phyloP scores from a whole-genome alignment of 371 early-diverging fungal species.

The Umbelopsis sp. region DNA sequence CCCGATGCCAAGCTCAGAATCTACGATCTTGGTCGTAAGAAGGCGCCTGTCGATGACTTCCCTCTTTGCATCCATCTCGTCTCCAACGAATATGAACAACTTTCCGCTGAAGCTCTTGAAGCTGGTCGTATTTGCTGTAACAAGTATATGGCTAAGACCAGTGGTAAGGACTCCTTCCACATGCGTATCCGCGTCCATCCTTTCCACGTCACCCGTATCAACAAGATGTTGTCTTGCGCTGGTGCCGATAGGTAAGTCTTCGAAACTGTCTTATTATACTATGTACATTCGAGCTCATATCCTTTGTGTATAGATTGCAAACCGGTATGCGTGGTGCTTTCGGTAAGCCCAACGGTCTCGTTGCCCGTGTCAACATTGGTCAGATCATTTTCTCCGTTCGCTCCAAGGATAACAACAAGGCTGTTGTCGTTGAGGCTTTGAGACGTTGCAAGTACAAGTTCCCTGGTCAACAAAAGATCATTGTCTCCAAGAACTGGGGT shows the following conservation, averaged over 20 bases:
- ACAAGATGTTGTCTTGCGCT: slow-evolving; percentile 99
- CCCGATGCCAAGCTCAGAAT: slow-evolving; percentile 96
- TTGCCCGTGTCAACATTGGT: slow-evolving; percentile 96
- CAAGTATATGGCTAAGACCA: slow-evolving; percentile 95
- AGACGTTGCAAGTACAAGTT: slow-evolving; percentile 95
- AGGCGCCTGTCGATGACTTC: slow-evolving; percentile 94
- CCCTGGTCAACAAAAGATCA: slow-evolving; percentile 96
- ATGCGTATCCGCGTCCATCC: slow-evolving; percentile 97
- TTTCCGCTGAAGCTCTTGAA: slow-evolving; percentile 96
- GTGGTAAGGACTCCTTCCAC: slow-evolving; percentile 99
- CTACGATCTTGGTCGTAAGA: slow-evolving; percentile 96
- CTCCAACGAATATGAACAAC: slow-evolving; percentile 95
- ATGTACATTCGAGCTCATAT: neutral
- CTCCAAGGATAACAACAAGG: slow-evolving; percentile 90
- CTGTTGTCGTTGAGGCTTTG: slow-evolving; percentile 90
- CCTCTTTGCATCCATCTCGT: slow-evolving; percentile 90
- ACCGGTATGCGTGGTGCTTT: slow-evolving; percentile 99
- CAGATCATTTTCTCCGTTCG: slow-evolving; percentile 95
- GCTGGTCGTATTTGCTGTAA: slow-evolving; percentile 97
- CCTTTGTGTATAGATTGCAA: slow-evolving; percentile 74
- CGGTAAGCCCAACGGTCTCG: slow-evolving; percentile 96
- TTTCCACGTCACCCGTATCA: slow-evolving; percentile 98
- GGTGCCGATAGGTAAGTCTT: slow-evolving; percentile 86
- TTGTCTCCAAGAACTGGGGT: slow-evolving; percentile 97
- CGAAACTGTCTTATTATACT: neutral